These are phyloP conservation scores for Boletus bicolor DNA, from an alignment of 768 basidiomycete genomes.

Conservation along the genomic window DNA sequence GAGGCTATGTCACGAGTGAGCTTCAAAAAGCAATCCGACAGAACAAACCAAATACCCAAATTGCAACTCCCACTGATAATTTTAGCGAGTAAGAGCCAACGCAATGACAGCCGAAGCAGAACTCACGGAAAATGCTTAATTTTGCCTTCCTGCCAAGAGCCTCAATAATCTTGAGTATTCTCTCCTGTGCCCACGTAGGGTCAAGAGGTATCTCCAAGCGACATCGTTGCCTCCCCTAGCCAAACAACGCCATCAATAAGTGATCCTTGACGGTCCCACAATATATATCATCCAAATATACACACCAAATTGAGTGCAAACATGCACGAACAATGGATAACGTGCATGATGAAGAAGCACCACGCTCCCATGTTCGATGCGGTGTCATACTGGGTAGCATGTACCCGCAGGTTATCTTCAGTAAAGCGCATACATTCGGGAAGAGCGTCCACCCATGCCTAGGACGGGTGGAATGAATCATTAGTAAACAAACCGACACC, in stretches of 20 bases:
- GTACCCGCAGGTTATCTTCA: conserved; percentile 63
- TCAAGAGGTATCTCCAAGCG: conserved; percentile 24
- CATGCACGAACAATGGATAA: conserved; percentile 64
- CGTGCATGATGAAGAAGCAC: conserved; percentile 77
- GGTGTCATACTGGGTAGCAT: conserved; percentile 77
- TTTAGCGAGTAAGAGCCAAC: conserved; percentile 10
- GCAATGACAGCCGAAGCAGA: conserved; percentile 32
- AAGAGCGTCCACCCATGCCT: conserved; percentile 68
- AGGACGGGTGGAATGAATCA: conserved; percentile 5
- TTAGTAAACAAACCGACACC: conserved; percentile 2
- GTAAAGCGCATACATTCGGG: conserved; percentile 70
- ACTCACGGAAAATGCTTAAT: conserved; percentile 45
- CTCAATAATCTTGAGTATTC: conserved; percentile 38
- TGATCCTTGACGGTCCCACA: neutral
- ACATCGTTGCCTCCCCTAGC: conserved; percentile 34
- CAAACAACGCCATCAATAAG: neutral
- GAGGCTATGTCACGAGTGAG: conserved; percentile 43
- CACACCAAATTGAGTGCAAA: conserved; percentile 64
- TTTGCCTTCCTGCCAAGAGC: conserved; percentile 41
- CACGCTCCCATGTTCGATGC: conserved; percentile 75
- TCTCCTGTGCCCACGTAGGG: conserved; percentile 36
- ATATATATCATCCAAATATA: conserved; percentile 13
- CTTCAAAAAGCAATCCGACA: conserved; percentile 23
- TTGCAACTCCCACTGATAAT: conserved; percentile 53
- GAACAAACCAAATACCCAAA: conserved; percentile 50